Base-by-base conservation (phyloP, 1,139 yeast genomes). In the Yarrowia galli region DNA sequence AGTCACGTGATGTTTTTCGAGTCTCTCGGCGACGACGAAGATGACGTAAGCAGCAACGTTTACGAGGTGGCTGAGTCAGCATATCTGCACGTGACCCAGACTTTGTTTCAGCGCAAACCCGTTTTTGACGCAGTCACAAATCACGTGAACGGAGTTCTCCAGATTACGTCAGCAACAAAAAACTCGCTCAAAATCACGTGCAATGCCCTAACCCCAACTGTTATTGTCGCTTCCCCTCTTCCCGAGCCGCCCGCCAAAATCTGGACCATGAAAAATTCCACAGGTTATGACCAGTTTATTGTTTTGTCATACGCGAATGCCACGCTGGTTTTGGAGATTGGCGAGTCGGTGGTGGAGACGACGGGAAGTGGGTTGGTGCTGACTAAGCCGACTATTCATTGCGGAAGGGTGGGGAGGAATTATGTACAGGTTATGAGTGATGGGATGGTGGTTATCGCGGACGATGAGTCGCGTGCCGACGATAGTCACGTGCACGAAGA, bases 271-370 rank as follows among this genome's bases (percentile, higher is more conserved):
- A 10, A 20, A 4, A 86, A 25, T 10, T 16, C 16, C n/a, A n/a
- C 35, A 5, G 75, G 75, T 2, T 88, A 89, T 53, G 75, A 73
- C 3, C 85, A 85, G 68, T 89, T 87, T 72, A 82, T 91, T 70
- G 87, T 91, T 1, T 79, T 91, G 10, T 83, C 96, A 0, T 90
- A 91, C 68, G 76, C 84, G 1, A 85, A 87, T 64, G 85, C 88
- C 12, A 91, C 98, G 0, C 79, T 91, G 67, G 91, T 92, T 0
- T 79, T 95, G 25, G 84, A 91, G 1, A 87, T 91, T 67, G 77
- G 76, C 6, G 97, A 90, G 70, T 87, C 86, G 0, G 92, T 91
- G 5, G 92, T 89, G 71, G 95, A 91, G 73, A 91, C 89, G 5
- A 80, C 83, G 4, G 89, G 89, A 71, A 86, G 95, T 0, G 86